Conservation (phyloP, 2,329 filamentous ascomycete species). For the Sarocladiaceae sp. region DNA sequence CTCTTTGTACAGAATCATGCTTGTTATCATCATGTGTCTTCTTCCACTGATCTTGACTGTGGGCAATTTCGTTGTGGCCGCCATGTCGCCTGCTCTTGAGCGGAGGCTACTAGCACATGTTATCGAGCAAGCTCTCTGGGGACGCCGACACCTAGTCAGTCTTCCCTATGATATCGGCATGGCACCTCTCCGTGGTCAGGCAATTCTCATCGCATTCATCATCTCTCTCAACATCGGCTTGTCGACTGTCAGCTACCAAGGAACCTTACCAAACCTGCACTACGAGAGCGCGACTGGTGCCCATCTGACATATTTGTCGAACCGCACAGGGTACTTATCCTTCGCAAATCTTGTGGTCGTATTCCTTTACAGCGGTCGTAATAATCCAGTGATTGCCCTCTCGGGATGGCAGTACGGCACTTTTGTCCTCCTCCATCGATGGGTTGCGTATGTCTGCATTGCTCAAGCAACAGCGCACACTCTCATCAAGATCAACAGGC, state of each 20-base stretch:
- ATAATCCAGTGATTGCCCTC: constrained; percentile 39
- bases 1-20: neutral
- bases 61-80: constrained; percentile 20
- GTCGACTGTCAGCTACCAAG: constrained; percentile 21
- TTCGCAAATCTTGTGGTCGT: constrained; percentile 34
- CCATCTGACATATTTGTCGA: constrained; percentile 23
- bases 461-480: constrained; percentile 39
- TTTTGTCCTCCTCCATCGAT: constrained; percentile 42
- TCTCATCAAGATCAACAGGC: constrained; percentile 27
- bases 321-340: constrained; percentile 32
- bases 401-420: constrained; percentile 44
- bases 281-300: constrained; percentile 9
- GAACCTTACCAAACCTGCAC: constrained; percentile 22
- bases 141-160: constrained; percentile 13
- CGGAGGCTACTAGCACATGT: constrained; percentile 14
- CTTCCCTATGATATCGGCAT: constrained; percentile 13
- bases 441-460: constrained; percentile 36
- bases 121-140: constrained; percentile 16
- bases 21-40: constrained; percentile 3
- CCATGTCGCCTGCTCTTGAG: constrained; percentile 10
- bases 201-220: constrained; percentile 32
- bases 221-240: constrained; percentile 29
- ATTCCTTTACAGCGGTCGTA: constrained; percentile 36
- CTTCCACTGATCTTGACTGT: constrained; percentile 20
- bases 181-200: constrained; percentile 32